Conservation (phyloP, 148 eudicot species). For the Dysphania ambrosioides region DNA sequence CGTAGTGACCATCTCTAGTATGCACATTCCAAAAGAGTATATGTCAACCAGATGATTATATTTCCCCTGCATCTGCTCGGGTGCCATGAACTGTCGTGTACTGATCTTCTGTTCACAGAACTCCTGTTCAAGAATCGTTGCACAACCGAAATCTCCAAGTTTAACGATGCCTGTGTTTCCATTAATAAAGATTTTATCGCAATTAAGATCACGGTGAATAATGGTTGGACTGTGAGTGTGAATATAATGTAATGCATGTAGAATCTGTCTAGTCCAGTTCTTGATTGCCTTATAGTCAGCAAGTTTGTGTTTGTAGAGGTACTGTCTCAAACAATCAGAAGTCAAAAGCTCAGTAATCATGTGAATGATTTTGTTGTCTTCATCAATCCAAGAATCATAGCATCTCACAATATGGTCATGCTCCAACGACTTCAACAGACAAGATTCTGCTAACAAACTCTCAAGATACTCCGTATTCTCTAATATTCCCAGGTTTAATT, state of each 20-base stretch:
- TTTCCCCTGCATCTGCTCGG: slow-evolving; percentile 27
- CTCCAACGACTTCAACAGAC: slow-evolving; percentile 28
- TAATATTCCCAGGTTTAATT: too few relatives aligned
- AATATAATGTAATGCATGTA: slow-evolving; percentile 27
- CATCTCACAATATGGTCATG: slow-evolving; percentile 31
- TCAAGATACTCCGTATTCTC: too few relatives aligned
- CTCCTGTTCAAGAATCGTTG: slow-evolving; percentile 15
- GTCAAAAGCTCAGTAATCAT: too few relatives aligned
- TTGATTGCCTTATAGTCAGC: slow-evolving; percentile 26
- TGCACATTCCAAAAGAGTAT: too few relatives aligned
- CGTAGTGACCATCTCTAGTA: slow-evolving; percentile 27
- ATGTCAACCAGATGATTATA: slow-evolving; percentile 31
- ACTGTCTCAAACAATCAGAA: slow-evolving; percentile 31
- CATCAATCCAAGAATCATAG: too few relatives aligned
- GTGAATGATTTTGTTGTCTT: too few relatives aligned
- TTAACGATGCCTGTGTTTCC: slow-evolving; percentile 32
- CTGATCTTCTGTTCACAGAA: neutral
- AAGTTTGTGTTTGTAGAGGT: slow-evolving; percentile 23
- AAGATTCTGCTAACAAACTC: slow-evolving; percentile 1
- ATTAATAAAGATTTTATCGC: slow-evolving; percentile 34
- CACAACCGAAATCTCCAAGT: slow-evolving; percentile 35
- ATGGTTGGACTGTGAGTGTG: slow-evolving; percentile 33
- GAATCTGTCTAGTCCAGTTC: slow-evolving; percentile 34
- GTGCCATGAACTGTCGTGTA: slow-evolving; percentile 38
- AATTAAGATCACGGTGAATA: slow-evolving; percentile 34